Percentiles rank a stretch among this genome's conserved stretches.
Conservation (phyloP, 2,329 filamentous ascomycete genomes). For the Diaporthe nobilis region DNA sequence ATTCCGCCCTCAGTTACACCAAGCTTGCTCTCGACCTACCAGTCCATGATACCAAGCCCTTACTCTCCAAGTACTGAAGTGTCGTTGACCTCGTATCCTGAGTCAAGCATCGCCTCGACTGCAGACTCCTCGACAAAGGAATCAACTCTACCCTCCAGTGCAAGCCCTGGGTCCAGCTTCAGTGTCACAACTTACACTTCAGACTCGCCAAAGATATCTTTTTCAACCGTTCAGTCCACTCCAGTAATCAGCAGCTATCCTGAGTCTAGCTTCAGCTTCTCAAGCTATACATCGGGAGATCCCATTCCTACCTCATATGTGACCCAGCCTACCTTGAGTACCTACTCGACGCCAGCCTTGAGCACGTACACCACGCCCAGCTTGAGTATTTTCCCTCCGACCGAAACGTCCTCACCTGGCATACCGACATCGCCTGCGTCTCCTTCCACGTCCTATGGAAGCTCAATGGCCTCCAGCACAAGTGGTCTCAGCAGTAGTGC, state of each 20-base stretch:
- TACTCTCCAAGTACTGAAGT: not conserved
- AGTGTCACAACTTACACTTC: not conserved
- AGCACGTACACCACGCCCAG: not conserved
- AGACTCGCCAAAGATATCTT: not conserved
- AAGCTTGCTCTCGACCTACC: not conserved
- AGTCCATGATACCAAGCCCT: not conserved
- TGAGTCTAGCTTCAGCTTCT: not conserved
- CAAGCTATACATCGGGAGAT: not conserved
- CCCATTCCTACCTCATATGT: not conserved
- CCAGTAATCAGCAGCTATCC: not conserved
- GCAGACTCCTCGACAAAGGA: not conserved
- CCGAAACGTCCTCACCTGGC: not conserved
- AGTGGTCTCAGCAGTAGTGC: not conserved
- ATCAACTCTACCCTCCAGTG: not conserved
- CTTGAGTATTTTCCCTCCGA: not conserved
- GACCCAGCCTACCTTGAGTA: not conserved
- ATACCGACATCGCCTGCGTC: not conserved
- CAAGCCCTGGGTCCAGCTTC: not conserved
- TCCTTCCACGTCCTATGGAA: not conserved
- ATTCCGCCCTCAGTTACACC: not conserved
- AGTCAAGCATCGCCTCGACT: not conserved
- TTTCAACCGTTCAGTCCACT: not conserved
- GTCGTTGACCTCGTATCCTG: not conserved
- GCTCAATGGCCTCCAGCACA: not conserved
- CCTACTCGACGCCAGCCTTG: not conserved